Evolutionary conservation across 1,139 yeast genomes (phyloP).

Genomic region (Entelexis paramagnoliae): DNA sequence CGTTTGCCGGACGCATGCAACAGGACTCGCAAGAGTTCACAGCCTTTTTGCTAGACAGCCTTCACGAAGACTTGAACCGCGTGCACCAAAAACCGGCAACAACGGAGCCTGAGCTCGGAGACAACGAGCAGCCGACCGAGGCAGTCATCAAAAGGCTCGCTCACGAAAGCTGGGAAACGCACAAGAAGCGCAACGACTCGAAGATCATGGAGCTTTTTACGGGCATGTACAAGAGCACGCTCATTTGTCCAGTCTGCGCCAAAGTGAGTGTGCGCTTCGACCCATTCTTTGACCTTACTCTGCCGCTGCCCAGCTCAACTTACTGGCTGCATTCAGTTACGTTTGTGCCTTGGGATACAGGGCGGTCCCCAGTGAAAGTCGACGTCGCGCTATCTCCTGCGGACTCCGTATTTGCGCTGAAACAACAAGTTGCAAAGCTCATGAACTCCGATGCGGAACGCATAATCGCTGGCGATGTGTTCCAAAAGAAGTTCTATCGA

Average conservation of each 20-base stretch:
- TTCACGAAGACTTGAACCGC: slow-evolving; percentile 88
- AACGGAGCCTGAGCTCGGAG: slow-evolving; percentile 75
- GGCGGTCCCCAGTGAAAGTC: slow-evolving; percentile 37
- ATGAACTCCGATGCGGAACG: slow-evolving; percentile 37
- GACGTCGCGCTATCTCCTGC: slow-evolving; percentile 58
- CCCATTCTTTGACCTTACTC: slow-evolving; percentile 82
- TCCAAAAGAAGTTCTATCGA: slow-evolving; percentile 56
- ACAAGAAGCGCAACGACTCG: slow-evolving; percentile 73
- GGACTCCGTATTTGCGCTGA: slow-evolving; percentile 55
- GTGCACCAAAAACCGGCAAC: slow-evolving; percentile 72
- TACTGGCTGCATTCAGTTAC: slow-evolving; percentile 60
- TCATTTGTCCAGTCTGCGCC: slow-evolving; percentile 76
- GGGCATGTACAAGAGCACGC: slow-evolving; percentile 80
- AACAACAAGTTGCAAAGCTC: slow-evolving; percentile 48
- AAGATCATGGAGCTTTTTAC: slow-evolving; percentile 76
- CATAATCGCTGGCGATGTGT: slow-evolving; percentile 60
- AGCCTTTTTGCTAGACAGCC: slow-evolving; percentile 79
- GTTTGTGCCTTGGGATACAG: slow-evolving; percentile 43
- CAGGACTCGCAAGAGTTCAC: slow-evolving; percentile 95
- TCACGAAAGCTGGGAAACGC: slow-evolving; percentile 67
- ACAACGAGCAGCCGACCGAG: slow-evolving; percentile 44
- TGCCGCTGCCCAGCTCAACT: slow-evolving; percentile 73
- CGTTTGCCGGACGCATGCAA: slow-evolving; percentile 82
- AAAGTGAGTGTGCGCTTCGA: slow-evolving; percentile 85
- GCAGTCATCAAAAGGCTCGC: slow-evolving; percentile 56